Base-by-base conservation (phyloP, 352 stramenopile species). In the Hyaloperonospora arabidopsidis region DNA sequence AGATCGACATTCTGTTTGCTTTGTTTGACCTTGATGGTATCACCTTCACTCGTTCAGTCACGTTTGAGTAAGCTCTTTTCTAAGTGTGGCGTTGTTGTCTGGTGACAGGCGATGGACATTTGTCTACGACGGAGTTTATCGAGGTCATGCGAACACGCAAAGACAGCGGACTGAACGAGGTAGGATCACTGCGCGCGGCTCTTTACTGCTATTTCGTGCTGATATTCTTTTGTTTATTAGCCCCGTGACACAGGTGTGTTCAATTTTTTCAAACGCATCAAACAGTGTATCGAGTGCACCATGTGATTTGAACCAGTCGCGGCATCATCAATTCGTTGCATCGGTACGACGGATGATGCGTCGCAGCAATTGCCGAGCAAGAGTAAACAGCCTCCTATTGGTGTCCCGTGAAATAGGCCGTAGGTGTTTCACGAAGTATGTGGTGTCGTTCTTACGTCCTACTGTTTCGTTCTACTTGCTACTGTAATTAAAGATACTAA, bases 101-200 rank as follows among this genome's bases (percentile, higher is more conserved):
- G 14, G 21, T 48, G 1, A 39, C 43, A 93, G 83, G 70, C 4
- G 84, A 94, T 45, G 81, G 81, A 14, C 64, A 86, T 47, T 63
- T 94, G 45, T 90, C 81, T 0, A 75, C 79, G 6, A 87, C 75
- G 18, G 84, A 94, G 47, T 92, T 94, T 54, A 83, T 94, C 44
- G 65, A 89, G 5, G 81, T 94, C 14, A 94, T 94, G 84, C 70
- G 89, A 45, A 89, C 86, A 53, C 79, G 84, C 61, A 87, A 89
- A 54, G 80, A 90, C 48, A 82, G 74, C 25, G 84, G 79, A 17
- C 87, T 89, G 50, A 91, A 83, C 19, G 69, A 89, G 71, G 84
- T 94, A 70, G 19, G 19, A 44, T 5, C 11, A 8, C 38, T 22
- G 4, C 11, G 3, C 13, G 11, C 38, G 15, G n/a, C 11, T 10